A percentile compares a stretch with the other conserved stretches of the same genome.
phyloP scores from a whole-genome alignment of 2,329 filamentous ascomycete species.

The Fusarium robinianum region DNA sequence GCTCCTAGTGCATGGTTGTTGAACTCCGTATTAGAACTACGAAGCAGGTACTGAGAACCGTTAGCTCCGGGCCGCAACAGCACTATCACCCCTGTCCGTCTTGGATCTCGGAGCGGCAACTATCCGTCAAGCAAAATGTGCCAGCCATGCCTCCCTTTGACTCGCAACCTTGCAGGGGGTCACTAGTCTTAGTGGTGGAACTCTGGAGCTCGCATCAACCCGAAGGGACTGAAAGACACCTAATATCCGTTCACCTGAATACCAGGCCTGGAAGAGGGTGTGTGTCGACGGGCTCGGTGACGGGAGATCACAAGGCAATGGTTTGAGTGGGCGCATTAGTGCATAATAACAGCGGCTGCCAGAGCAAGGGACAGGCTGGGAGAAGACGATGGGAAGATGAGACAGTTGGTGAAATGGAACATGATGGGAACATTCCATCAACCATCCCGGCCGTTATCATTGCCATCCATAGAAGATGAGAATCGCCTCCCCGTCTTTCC shows the following conservation, averaged over 20 bases:
- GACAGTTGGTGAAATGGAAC: slow-evolving; percentile 7
- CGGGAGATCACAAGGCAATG: slow-evolving; percentile 12
- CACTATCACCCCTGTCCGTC: slow-evolving; percentile 25
- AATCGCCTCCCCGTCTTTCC: too few species aligned
- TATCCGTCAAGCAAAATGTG: slow-evolving; percentile 25
- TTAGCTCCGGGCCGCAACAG: slow-evolving; percentile 23
- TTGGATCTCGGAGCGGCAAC: slow-evolving; percentile 29
- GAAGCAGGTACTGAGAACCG: background rate
- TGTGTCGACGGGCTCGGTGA: slow-evolving; percentile 1
- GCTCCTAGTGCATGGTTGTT: too few species aligned
- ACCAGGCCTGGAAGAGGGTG: too few species aligned
- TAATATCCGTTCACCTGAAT: too few species aligned
- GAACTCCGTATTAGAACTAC: too few species aligned
- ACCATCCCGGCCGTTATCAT: background rate
- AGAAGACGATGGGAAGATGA: slow-evolving; percentile 10
- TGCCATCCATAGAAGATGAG: background rate
- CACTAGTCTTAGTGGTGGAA: slow-evolving; percentile 10
- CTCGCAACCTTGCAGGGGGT: slow-evolving; percentile 20
- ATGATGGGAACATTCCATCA: slow-evolving; percentile 5
- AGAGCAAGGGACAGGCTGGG: slow-evolving; percentile 26
- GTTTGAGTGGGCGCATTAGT: slow-evolving; percentile 38
- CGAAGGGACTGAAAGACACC: too few species aligned
- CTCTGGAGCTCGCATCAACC: slow-evolving; percentile 5
- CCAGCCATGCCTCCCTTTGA: slow-evolving; percentile 19
- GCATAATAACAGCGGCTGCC: slow-evolving; percentile 22